Conservation (phyloP, 805 yeast species). For the Tetrapisispora fleetii region DNA sequence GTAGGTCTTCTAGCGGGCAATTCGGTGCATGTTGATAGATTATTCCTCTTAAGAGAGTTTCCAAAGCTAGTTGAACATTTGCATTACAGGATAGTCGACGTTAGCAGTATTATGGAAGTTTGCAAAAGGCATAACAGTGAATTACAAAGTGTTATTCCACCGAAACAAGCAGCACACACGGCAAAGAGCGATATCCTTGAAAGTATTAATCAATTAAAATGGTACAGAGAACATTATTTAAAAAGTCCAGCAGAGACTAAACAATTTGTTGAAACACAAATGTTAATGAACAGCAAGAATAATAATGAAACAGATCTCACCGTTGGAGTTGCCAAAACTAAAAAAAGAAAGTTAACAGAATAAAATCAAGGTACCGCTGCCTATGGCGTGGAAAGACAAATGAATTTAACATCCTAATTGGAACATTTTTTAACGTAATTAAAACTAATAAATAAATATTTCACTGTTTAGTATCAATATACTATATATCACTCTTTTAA, state of each 20-base stretch:
- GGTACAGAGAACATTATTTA: conserved; percentile 64
- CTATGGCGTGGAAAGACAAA: no score
- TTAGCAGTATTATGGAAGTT: conserved; percentile 75
- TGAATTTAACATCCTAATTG: no score
- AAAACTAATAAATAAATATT: no score
- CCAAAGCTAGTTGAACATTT: conserved; percentile 56
- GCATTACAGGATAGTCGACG: conserved; percentile 81
- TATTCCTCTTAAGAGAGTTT: conserved; percentile 75
- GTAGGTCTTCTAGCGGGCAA: conserved; percentile 82
- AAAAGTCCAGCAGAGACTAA: conserved; percentile 10
- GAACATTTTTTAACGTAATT: no score
- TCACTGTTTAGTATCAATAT: no score
- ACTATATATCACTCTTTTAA: no score
- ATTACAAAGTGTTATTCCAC: conserved; percentile 46
- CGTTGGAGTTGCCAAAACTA: background rate
- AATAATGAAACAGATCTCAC: background rate
- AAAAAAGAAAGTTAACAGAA: background rate
- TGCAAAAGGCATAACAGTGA: conserved; percentile 67
- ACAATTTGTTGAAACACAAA: conserved; percentile 7
- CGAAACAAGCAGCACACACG: conserved; percentile 67
- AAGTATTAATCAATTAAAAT: conserved; percentile 72
- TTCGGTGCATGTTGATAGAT: conserved; percentile 82
- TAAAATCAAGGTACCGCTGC: background rate
- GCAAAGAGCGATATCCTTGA: conserved; percentile 84
- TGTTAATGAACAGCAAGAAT: background rate